These are phyloP conservation scores for Jackrogersella minutella DNA, from an alignment of 495 filamentous ascomycete species.

Conservation along the genomic window DNA sequence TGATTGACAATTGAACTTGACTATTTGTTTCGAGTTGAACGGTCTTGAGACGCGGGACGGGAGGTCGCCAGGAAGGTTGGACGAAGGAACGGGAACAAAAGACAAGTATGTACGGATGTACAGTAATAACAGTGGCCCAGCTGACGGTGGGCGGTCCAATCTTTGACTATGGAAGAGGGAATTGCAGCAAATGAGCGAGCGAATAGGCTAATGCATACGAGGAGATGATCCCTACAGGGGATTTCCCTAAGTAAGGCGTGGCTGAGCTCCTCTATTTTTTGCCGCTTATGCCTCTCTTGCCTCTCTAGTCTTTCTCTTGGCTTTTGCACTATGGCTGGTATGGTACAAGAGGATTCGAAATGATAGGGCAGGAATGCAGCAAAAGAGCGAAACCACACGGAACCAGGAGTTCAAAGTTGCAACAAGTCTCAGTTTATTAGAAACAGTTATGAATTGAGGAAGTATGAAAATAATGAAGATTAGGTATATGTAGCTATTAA, in stretches of 20 bases:
- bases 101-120: constrained; percentile 2
- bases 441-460: constrained; percentile 5
- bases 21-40: constrained; percentile 37
- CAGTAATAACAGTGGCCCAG: constrained; percentile 26
- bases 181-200: constrained; percentile 19
- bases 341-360: constrained; percentile 19
- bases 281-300: constrained; percentile 33
- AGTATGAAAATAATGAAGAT: constrained; percentile 2
- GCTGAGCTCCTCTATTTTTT: constrained; percentile 33
- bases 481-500: constrained; percentile 12
- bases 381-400: constrained; percentile 13
- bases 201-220: constrained; percentile 42
- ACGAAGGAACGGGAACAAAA: constrained; percentile 21
- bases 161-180: constrained; percentile 18
- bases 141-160: constrained; percentile 18
- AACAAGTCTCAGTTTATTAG: constrained; percentile 20
- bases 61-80: constrained; percentile 20
- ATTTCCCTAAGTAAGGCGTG: constrained; percentile 30
- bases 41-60: constrained; percentile 38
- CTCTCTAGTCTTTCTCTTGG: constrained; percentile 26
- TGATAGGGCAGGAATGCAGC: constrained; percentile 41
- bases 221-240: constrained; percentile 22
- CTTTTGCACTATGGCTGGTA: too few species aligned
- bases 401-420: constrained; percentile 26
- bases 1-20: constrained; percentile 30